Percentiles rank a stretch among this genome's conserved stretches.
phyloP scores from a whole-genome alignment of 495 filamentous ascomycete species.

The Podospora australis region DNA sequence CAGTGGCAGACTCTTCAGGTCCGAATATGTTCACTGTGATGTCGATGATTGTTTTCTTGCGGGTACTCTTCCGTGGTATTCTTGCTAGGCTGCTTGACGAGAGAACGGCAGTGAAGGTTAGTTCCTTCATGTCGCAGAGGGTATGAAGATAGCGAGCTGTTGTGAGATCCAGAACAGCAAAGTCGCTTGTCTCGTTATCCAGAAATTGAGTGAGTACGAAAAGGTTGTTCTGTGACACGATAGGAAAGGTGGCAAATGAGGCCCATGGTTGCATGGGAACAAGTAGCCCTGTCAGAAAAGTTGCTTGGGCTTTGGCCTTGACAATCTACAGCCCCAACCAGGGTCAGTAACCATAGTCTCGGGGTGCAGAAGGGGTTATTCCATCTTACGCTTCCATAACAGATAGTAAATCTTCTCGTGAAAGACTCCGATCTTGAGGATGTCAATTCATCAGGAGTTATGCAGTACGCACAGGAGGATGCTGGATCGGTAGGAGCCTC shows the following conservation, averaged over 20 bases:
- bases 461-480: no score
- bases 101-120: background rate
- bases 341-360: background rate
- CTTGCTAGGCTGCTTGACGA: background rate
- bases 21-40: background rate
- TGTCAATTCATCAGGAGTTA: no score
- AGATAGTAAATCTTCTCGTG: no score
- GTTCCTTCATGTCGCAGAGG: background rate
- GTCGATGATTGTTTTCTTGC: background rate
- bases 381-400: background rate
- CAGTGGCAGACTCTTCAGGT: background rate
- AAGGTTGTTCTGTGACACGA: background rate
- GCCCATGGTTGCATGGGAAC: background rate
- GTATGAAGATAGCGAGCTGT: background rate
- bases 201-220: background rate
- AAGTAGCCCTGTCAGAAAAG: background rate
- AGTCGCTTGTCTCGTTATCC: background rate
- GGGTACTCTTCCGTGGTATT: background rate
- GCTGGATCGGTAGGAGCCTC: no score
- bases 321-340: background rate
- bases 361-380: background rate
- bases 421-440: no score
- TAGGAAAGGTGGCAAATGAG: background rate
- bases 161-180: background rate
- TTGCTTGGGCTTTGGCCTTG: background rate